Base-by-base conservation (phyloP, 2,329 filamentous ascomycete genomes). In the Cadophora gregata region DNA sequence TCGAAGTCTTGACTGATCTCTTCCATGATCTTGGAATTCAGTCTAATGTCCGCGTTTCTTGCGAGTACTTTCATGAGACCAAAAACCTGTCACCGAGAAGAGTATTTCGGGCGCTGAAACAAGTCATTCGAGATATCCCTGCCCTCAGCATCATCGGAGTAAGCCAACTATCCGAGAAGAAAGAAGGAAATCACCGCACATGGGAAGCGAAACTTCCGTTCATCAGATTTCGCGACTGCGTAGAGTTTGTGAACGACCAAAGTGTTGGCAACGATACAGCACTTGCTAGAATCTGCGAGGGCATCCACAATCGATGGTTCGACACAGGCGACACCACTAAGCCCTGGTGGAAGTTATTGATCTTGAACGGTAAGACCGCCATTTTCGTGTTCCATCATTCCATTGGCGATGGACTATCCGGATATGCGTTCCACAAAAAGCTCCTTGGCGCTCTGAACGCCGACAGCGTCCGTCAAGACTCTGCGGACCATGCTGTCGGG, bases 241-340 rank as follows among this genome's bases (percentile, higher is more conserved):
- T 69, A 5, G 55, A 67, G 16, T 71, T 71, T 24, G 33, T 67
- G 27, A 25, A 62, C 25, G 62, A 67, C 8, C 19, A 14, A 27
- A 59, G 45, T 29, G 27, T 24, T 21, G 27, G 60, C 21, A 48
- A 48, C 14, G 63, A 66, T 27, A 24, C 31, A 7, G 45, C 51
- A 16, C 59, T 67, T 16, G 19, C 48, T 6, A 16, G 33, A 4
- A 7, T 67, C 2, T 62, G 66, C 7, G 66, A 68, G 36, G 60
- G 53, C 10, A 31, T 29, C n/a, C 67, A 72, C 47, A 71, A 71
- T 36, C 19, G 55, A 12, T 72, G 70, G 70, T 69, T 71, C 33
- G 63, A 71, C 36, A 66, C 64, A 6, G 19, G 64, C 10, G 64
- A 67, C 51, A 65, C 24, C 4, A 65, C 62, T 19, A 68, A 67